Evolutionary conservation across 2,329 filamentous ascomycete species (phyloP).

Genomic region (Ophiostoma sp.): DNA sequence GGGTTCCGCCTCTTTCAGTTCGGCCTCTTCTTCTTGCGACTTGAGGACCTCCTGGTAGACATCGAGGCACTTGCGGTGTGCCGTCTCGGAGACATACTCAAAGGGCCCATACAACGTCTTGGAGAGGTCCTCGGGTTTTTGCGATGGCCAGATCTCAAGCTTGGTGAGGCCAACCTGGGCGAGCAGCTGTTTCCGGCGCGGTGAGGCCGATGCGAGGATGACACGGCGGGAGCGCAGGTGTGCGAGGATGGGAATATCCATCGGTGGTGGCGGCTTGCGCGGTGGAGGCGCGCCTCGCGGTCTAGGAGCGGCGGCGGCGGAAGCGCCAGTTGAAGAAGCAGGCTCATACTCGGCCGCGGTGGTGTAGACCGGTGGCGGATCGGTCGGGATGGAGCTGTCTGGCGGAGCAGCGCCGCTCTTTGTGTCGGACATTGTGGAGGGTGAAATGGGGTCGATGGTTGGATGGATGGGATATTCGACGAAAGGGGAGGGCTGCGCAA

Average conservation of each 20-base stretch:
- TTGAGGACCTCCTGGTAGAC: slow-evolving; percentile 58
- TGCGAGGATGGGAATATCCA: slow-evolving; percentile 77
- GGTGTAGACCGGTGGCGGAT: slow-evolving; percentile 51
- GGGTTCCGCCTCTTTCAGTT: slow-evolving; percentile 29
- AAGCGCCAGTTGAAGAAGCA: slow-evolving; percentile 32
- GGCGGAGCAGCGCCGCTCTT: background rate
- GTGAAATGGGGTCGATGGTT: background rate
- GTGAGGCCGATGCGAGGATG: slow-evolving; percentile 87
- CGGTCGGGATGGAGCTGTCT: slow-evolving; percentile 33
- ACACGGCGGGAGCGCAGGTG: slow-evolving; percentile 76
- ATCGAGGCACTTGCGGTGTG: slow-evolving; percentile 75
- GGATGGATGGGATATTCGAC: background rate
- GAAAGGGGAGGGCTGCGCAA: background rate
- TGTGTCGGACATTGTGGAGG: slow-evolving; percentile 25
- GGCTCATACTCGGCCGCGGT: slow-evolving; percentile 42
- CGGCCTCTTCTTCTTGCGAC: slow-evolving; percentile 35
- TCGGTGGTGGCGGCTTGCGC: slow-evolving; percentile 59
- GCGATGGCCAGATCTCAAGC: slow-evolving; percentile 81
- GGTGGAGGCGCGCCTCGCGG: slow-evolving; percentile 26
- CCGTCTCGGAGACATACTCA: slow-evolving; percentile 89
- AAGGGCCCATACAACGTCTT: slow-evolving; percentile 73
- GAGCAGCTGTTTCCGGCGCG: slow-evolving; percentile 78
- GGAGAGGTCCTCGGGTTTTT: slow-evolving; percentile 79
- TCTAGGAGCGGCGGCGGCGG: slow-evolving; percentile 35
- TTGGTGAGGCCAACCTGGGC: slow-evolving; percentile 75